Conservation (phyloP, 495 filamentous ascomycete genomes). For the Ascobolus immersus region DNA sequence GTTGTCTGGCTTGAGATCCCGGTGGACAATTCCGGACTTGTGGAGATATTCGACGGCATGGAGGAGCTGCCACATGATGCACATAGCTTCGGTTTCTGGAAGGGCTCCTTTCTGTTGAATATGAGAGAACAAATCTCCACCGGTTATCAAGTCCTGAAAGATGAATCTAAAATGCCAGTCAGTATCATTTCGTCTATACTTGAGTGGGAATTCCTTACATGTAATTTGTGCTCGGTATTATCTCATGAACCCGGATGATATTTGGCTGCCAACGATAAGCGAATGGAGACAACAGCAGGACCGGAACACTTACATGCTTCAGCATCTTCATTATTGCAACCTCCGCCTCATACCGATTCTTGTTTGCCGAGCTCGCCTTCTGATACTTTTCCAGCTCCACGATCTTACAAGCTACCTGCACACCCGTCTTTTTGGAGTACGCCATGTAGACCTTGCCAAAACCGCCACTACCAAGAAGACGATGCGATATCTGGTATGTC, state of each 20-base stretch:
- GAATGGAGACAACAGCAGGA: neutral
- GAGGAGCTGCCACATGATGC: constrained; percentile 32
- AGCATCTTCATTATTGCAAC: constrained; percentile 19
- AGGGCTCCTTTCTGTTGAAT: constrained; percentile 24
- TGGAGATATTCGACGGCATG: constrained; percentile 37
- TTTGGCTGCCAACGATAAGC: constrained; percentile 18
- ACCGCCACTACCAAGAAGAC: constrained; percentile 25
- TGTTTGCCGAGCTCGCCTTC: constrained; percentile 4
- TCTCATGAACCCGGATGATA: constrained; percentile 22
- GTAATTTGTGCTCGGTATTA: constrained; percentile 17
- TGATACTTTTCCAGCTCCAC: constrained; percentile 14
- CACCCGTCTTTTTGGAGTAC: constrained; percentile 14
- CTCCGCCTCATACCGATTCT: constrained; percentile 10
- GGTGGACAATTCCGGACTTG: constrained; percentile 29
- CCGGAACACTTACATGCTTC: constrained; percentile 16
- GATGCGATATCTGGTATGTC: constrained; percentile 20
- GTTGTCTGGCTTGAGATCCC: constrained; percentile 50
- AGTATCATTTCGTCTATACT: neutral
- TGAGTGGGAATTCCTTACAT: constrained; percentile 9
- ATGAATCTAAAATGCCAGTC: constrained; percentile 25
- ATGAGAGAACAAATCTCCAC: constrained; percentile 39
- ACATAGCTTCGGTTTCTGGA: constrained; percentile 25
- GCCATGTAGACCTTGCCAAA: constrained; percentile 28
- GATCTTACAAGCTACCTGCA: constrained; percentile 30
- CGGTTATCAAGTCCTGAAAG: constrained; percentile 31